Base-by-base conservation (phyloP, 2,329 filamentous ascomycete genomes). In the Nakataea oryzae region DNA sequence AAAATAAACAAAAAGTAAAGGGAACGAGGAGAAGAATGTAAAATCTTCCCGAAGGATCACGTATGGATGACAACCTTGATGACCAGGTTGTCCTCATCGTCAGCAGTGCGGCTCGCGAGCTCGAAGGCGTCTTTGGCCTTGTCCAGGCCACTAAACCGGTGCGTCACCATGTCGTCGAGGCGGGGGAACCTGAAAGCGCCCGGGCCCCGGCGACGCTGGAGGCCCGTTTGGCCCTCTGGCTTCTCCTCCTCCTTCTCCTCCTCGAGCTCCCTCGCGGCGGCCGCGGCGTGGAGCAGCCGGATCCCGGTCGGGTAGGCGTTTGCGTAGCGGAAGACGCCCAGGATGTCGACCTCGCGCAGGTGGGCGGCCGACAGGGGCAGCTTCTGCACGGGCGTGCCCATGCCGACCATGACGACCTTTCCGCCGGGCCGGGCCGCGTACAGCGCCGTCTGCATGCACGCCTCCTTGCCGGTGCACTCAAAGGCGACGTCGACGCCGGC, bases 391-490 rank as follows among this genome's bases (percentile, higher is more conserved):
- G 82, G 81, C 24, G 75, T 79, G 41, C 82, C 83, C 81, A 86
- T 84, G 54, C 83, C 83, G 32, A 85, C 78, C 14, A 85, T 74
- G 65, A 85, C 73, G 57, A 84, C 73, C 60, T 76, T 77, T 11
- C 81, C 81, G n/a, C 81, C 82, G 1, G 81, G 73, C 64, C 9
- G 11, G 74, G 77, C 72, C 65, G 82, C 81, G 68, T 89, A 93
- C 62, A 93, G 90, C 4, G 86, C 82, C 8, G 85, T 84, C 71
- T 93, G 89, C 67, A 91, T 78, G 68, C 89, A 93, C 0, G 85
- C 83, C 70, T 90, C 88, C 28, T 91, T 89, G 12, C 90, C 90
- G 0, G 90, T 89, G 66, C 86, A 89, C 71, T 88, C 86, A 2
- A 87, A 75, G 2, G 86, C 80, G 1, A 81, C 81, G 21, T 58